Conservation (phyloP, 202 grass and related monocot species). For the Schoenoplectus tabernaemontani region DNA sequence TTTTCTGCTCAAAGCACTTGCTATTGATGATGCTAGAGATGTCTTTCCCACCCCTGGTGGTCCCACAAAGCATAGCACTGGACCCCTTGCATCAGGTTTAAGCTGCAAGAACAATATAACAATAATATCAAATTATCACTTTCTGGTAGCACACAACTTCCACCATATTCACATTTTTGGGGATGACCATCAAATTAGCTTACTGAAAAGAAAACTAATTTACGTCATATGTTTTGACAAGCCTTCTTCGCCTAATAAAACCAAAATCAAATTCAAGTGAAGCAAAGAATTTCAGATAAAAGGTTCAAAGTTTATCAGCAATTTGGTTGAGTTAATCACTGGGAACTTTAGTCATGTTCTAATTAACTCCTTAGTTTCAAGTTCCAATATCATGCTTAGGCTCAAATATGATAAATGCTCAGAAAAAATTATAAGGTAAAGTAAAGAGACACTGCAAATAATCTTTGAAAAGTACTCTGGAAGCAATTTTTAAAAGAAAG, state of each 20-base stretch:
- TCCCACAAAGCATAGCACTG: constrained; percentile 93
- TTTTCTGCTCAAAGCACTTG: constrained; percentile 74
- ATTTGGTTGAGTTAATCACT: not conserved
- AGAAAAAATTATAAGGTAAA: not conserved
- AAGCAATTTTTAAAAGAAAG: too few species aligned
- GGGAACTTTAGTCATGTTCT: not conserved
- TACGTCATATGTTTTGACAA: not conserved
- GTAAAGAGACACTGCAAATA: too few species aligned
- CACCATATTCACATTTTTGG: not conserved
- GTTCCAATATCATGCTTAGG: not conserved
- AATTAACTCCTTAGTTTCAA: not conserved
- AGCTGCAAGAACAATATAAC: constrained; percentile 41
- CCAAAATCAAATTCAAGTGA: not conserved
- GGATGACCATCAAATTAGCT: not conserved
- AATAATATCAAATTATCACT: not conserved
- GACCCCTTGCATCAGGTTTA: constrained; percentile 94
- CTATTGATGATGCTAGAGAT: constrained; percentile 96
- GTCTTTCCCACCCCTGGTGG: constrained; percentile 99
- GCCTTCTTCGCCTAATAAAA: not conserved
- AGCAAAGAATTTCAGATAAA: not conserved
- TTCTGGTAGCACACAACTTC: not conserved
- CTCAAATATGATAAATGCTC: too few species aligned
- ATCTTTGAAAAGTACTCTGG: too few species aligned
- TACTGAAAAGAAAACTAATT: not conserved
- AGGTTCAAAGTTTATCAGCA: not conserved